phyloP scores from a whole-genome alignment of 2,329 filamentous ascomycete genomes.

The Sporothrix protearum region DNA sequence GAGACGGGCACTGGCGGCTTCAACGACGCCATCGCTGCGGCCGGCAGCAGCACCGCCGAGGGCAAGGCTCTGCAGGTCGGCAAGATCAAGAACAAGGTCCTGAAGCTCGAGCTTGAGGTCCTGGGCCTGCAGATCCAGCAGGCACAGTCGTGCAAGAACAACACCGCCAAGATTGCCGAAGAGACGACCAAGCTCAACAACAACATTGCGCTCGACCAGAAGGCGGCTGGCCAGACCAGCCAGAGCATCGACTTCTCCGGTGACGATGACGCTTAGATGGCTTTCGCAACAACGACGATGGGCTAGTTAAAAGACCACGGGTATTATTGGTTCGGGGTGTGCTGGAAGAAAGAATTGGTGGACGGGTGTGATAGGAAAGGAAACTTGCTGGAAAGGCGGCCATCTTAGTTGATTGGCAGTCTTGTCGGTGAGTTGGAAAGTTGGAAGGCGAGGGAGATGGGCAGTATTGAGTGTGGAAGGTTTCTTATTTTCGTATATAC shows the following conservation, averaged over 20 bases:
- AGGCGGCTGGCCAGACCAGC: slow-evolving; percentile 37
- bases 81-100: slow-evolving; percentile 60
- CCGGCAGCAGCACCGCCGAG: slow-evolving; percentile 40
- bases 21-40: slow-evolving; percentile 51
- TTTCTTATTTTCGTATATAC: slow-evolving; percentile 4
- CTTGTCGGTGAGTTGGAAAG: background rate
- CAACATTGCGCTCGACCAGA: slow-evolving; percentile 45
- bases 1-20: slow-evolving; percentile 50
- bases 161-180: slow-evolving; percentile 42
- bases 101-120: slow-evolving; percentile 54
- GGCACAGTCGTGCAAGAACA: slow-evolving; percentile 46
- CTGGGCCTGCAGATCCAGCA: slow-evolving; percentile 49
- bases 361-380: background rate
- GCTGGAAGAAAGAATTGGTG: background rate
- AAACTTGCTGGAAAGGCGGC: background rate
- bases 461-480: slow-evolving; percentile 2
- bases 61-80: slow-evolving; percentile 48
- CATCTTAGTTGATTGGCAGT: slow-evolving; percentile 8
- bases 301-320: background rate
- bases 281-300: background rate
- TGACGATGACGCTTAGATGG: slow-evolving; percentile 22
- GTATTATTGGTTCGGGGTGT: background rate
- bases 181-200: slow-evolving; percentile 52
- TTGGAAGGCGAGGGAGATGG: background rate
- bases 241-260: slow-evolving; percentile 39